Percentiles rank a stretch among this genome's conserved stretches.
Evolutionary conservation across 768 basidiomycete genomes (phyloP).

Genomic region (Naganishia kalamii): DNA sequence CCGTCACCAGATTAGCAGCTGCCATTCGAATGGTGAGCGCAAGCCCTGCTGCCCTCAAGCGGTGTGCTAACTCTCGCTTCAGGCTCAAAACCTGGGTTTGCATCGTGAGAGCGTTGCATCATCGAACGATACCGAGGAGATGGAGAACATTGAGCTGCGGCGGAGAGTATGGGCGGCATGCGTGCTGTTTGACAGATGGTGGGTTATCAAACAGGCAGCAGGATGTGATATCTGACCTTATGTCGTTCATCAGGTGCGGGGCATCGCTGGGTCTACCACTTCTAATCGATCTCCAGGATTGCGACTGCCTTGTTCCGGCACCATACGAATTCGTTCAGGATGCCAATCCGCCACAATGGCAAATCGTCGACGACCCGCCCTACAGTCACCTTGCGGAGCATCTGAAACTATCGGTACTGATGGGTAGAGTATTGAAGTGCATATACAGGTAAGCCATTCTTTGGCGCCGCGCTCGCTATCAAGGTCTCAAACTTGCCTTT

Average conservation of each 20-base stretch:
- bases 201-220: conserved; percentile 35
- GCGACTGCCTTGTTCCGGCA: conserved; percentile 86
- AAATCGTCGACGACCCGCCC: conserved; percentile 24
- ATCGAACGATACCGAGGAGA: conserved; percentile 38
- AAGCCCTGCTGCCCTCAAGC: not conserved
- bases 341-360: conserved; percentile 53
- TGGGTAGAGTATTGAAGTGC: conserved; percentile 84
- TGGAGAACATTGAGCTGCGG: conserved; percentile 63
- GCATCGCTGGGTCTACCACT: conserved; percentile 86
- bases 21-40: conserved; percentile 66
- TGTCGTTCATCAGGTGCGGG: conserved; percentile 57
- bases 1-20: conserved; percentile 77
- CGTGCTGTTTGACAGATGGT: conserved; percentile 92
- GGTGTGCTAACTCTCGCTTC: not conserved
- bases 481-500: not conserved
- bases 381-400: conserved; percentile 74
- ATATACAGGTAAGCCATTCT: conserved; percentile 67
- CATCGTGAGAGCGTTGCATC: conserved; percentile 74
- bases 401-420: conserved; percentile 79
- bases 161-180: conserved; percentile 90
- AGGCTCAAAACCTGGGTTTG: conserved; percentile 87
- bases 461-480: not conserved
- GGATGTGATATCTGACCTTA: not conserved
- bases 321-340: conserved; percentile 59
- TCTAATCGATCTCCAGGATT: conserved; percentile 95